phyloP scores from a whole-genome alignment of 1,284 basidiomycete genomes.

The Hymenochaete sp. region DNA sequence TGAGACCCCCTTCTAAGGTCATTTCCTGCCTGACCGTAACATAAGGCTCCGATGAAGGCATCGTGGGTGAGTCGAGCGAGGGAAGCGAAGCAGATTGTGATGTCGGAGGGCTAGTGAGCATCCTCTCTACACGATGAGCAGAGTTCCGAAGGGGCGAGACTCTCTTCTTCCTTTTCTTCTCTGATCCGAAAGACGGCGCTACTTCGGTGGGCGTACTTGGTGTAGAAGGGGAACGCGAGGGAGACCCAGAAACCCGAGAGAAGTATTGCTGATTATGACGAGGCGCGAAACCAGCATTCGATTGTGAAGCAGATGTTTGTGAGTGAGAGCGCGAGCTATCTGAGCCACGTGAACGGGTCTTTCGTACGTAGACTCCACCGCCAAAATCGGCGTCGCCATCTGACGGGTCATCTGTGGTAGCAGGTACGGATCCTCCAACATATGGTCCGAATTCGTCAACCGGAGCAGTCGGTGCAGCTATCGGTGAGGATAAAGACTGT shows the following conservation, averaged over 20 bases:
- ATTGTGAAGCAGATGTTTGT: conserved; percentile 44
- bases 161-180: conserved; percentile 23
- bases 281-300: conserved; percentile 28
- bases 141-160: conserved; percentile 23
- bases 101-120: conserved; percentile 25
- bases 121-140: conserved; percentile 23
- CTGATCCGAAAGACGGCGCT: background rate
- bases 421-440: conserved; percentile 21
- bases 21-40: conserved; percentile 12
- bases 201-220: conserved; percentile 7
- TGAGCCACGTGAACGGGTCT: conserved; percentile 29
- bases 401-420: conserved; percentile 30
- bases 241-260: conserved; percentile 6
- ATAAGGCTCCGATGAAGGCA: conserved; percentile 6
- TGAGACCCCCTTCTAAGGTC: background rate
- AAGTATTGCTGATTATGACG: conserved; percentile 24
- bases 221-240: background rate
- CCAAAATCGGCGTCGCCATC: conserved; percentile 53
- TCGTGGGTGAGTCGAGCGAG: conserved; percentile 9
- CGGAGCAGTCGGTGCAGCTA: conserved; percentile 14
- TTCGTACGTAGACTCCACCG: conserved; percentile 43
- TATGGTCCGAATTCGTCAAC: conserved; percentile 34
- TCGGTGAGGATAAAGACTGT: conserved; percentile 12
- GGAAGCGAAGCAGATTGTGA: conserved; percentile 27
- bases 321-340: conserved; percentile 39